Conservation (phyloP, 2,329 filamentous ascomycete species). For the Alternaria viburni region DNA sequence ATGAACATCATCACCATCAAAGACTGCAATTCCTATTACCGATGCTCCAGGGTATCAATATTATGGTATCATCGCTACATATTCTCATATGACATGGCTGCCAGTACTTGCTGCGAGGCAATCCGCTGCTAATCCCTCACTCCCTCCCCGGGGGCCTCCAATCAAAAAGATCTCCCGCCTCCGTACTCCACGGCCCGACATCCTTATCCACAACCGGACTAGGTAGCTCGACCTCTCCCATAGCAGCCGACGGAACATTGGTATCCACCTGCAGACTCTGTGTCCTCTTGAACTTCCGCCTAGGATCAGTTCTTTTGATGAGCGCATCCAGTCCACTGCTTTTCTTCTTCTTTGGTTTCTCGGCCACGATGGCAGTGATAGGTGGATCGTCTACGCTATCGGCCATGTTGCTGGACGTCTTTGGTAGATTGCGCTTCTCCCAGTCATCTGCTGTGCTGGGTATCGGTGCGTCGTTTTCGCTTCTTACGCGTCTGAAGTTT, state of each 20-base stretch:
- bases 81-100: neutral
- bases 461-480: conserved; percentile 43
- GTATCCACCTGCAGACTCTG: conserved; percentile 38
- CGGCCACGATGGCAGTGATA: neutral
- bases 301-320: conserved; percentile 41
- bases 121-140: too few relatives aligned
- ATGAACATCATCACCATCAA: neutral
- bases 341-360: conserved; percentile 14
- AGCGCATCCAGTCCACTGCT: conserved; percentile 30
- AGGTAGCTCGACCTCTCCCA: conserved; percentile 22
- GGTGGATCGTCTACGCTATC: neutral
- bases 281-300: conserved; percentile 35
- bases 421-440: conserved; percentile 37
- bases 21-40: neutral
- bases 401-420: neutral
- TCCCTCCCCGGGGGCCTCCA: conserved; percentile 56
- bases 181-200: conserved; percentile 71
- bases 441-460: conserved; percentile 37
- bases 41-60: conserved; percentile 2
- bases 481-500: conserved; percentile 36
- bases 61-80: conserved; percentile 1
- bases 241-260: conserved; percentile 11
- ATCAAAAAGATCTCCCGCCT: conserved; percentile 71
- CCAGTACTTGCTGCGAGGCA: too few relatives aligned
- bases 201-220: conserved; percentile 57